A percentile compares a stretch with the other conserved stretches of the same genome.
Conservation (phyloP, 73 alveolate species). For the Paramecium tetraurelia region DNA sequence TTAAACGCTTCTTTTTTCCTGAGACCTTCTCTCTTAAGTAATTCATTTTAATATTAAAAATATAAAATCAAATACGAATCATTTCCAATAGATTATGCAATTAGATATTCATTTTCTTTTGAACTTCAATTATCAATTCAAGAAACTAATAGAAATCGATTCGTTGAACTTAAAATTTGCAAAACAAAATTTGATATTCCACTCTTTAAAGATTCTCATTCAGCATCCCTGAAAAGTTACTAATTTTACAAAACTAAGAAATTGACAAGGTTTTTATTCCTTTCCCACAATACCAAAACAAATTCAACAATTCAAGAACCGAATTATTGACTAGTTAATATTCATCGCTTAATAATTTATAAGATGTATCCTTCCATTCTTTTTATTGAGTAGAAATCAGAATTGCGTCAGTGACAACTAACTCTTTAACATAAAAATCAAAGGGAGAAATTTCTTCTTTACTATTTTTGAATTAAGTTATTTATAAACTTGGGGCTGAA, state of each 20-base stretch:
- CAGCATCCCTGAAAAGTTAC: conserved; percentile 3
- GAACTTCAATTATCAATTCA: background rate
- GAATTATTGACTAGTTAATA: background rate
- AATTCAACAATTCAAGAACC: background rate
- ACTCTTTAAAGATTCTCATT: background rate
- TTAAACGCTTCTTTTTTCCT: conserved; percentile 81
- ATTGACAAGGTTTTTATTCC: background rate
- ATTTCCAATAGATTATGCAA: background rate
- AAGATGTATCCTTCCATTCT: background rate
- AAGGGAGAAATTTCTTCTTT: conserved; percentile 62
- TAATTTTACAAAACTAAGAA: background rate
- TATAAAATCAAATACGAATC: background rate
- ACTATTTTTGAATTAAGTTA: conserved; percentile 42
- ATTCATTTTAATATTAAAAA: background rate
- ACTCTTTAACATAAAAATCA: conserved; percentile 72
- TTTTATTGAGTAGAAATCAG: background rate
- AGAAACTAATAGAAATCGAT: background rate
- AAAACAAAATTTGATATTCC: background rate
- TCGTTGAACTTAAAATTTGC: background rate
- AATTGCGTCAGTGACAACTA: conserved; percentile 71
- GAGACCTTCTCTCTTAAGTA: conserved; percentile 81
- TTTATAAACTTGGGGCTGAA: conserved; percentile 87
- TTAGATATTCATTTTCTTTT: background rate
- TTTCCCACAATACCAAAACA: conserved; percentile 36
- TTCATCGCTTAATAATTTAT: background rate